Evolutionary conservation across 768 basidiomycete genomes (phyloP), one percentile per base, ranked within the genome.

Genomic region (Chalciporus sphaerocephalus): DNA sequence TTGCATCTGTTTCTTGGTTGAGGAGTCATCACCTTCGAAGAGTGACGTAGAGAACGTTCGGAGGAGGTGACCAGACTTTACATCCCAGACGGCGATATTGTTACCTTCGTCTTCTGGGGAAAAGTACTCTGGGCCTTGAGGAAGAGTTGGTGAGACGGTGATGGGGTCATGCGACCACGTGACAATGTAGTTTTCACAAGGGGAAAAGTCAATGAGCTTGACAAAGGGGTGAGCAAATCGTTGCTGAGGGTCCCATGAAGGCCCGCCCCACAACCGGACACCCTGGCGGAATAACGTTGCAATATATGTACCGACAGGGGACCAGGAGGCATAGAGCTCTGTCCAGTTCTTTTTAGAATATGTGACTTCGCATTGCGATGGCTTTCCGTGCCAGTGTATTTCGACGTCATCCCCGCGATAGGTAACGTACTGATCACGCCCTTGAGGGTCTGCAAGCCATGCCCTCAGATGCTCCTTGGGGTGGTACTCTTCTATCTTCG

Each of bases 81-180:
- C 82, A 58, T 98, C 92, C 96, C 96, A 99, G n/a, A 99, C 83
- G 46, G 94, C 96, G 50, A 98, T 78, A 56, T 92, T 87, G 70
- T 95, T 93, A 24, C 93, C 96, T 69, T 95, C 93, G 64, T 98
- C 96, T 47, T 95, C 93, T 5, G 87, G 82, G 37, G 91, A 87
- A 70, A 93, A 89, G 63, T 80, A 90, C 60, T 85, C 85, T 40
- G 81, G 85, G 8, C 92, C 90, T 65, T 89, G 87, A 22, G 80
- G 72, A 32, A 86, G 82, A 51, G 82, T 83, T 48, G 90, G 85
- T 20, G 87, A 84, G 22, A 93, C 85, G 32, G 85, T 76, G 53
- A 98, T 93, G 12, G 93, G 83, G 55, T 95, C 91, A 54, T 92
- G 86, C 2, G 96, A 97, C 91, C 93, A 97, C 33, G 96, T 98